Evolutionary conservation across 2,329 filamentous ascomycete genomes (phyloP).

Genomic region (Beauveria pseudobassiana): DNA sequence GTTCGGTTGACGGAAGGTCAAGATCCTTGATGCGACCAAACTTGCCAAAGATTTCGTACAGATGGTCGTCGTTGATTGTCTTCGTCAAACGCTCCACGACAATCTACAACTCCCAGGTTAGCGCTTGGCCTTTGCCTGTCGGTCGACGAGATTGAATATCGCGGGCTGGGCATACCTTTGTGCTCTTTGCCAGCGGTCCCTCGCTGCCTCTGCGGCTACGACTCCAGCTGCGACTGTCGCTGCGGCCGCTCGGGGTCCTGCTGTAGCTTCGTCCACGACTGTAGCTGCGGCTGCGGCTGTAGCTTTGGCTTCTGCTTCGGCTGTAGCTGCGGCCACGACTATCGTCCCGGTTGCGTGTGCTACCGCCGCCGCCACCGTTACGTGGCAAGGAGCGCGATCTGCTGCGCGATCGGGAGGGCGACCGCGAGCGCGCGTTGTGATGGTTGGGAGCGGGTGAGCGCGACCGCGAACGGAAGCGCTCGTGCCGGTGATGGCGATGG

Average conservation of each 20-base stretch:
- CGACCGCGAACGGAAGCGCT: conserved; percentile 25
- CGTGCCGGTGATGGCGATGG: conserved; percentile 22
- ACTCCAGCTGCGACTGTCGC: conserved; percentile 24
- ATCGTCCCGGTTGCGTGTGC: neutral
- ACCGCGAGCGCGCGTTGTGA: conserved; percentile 12
- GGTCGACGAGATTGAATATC: too few species aligned
- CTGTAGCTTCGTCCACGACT: conserved; percentile 18
- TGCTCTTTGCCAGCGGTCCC: conserved; percentile 36
- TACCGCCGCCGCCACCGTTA: neutral
- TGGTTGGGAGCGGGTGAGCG: conserved; percentile 19
- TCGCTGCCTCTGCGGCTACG: conserved; percentile 23
- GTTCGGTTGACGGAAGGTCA: conserved; percentile 79
- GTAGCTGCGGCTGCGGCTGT: conserved; percentile 19
- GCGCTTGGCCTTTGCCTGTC: neutral
- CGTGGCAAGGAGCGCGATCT: conserved; percentile 5
- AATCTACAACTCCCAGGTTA: conserved; percentile 42
- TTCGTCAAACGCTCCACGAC: conserved; percentile 94
- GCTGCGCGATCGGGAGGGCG: conserved; percentile 21
- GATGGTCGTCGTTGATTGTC: conserved; percentile 82
- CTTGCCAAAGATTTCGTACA: conserved; percentile 84
- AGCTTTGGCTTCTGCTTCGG: conserved; percentile 17
- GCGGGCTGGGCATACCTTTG: conserved; percentile 37
- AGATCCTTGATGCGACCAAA: conserved; percentile 83
- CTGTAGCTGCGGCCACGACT: conserved; percentile 21
- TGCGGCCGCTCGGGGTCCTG: conserved; percentile 23